These are phyloP conservation scores for Globisporangium nodosum DNA, from an alignment of 352 stramenopile genomes.

Conservation along the genomic window DNA sequence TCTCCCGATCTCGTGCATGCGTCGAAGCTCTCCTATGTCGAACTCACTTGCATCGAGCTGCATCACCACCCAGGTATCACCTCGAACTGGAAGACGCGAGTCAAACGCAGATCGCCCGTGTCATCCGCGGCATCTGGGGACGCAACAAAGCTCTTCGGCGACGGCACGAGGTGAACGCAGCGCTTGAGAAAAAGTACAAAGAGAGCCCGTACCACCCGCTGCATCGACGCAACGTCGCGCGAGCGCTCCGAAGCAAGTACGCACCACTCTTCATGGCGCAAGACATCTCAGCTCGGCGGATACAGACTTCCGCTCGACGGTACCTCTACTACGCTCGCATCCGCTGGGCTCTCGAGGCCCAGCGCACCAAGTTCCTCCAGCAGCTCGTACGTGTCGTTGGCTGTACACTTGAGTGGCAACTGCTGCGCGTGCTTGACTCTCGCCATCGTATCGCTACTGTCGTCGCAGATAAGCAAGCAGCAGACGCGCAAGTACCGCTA, in stretches of 20 bases:
- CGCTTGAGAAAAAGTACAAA: slow-evolving; percentile 24
- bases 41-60: background rate
- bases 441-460: background rate
- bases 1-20: background rate
- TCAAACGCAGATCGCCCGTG: slow-evolving; percentile 58
- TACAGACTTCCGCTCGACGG: slow-evolving; percentile 33
- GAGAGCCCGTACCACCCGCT: slow-evolving; percentile 34
- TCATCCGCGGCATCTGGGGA: slow-evolving; percentile 57
- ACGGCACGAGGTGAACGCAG: slow-evolving; percentile 16
- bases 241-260: slow-evolving; percentile 33
- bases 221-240: slow-evolving; percentile 31
- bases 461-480: slow-evolving; percentile 35
- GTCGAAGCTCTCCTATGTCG: background rate
- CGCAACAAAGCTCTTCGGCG: slow-evolving; percentile 19
- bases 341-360: slow-evolving; percentile 29
- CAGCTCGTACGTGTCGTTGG: slow-evolving; percentile 28
- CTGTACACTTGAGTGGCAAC: background rate
- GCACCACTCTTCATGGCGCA: slow-evolving; percentile 51
- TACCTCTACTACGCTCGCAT: slow-evolving; percentile 44
- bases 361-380: slow-evolving; percentile 26
- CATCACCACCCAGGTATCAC: slow-evolving; percentile 25
- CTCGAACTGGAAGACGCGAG: slow-evolving; percentile 62
- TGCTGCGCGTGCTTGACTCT: background rate
- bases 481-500: slow-evolving; percentile 66
- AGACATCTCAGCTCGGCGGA: slow-evolving; percentile 38